Evolutionary conservation across 345 rosid genomes (phyloP).

Genomic region (Limnanthes douglasii): DNA sequence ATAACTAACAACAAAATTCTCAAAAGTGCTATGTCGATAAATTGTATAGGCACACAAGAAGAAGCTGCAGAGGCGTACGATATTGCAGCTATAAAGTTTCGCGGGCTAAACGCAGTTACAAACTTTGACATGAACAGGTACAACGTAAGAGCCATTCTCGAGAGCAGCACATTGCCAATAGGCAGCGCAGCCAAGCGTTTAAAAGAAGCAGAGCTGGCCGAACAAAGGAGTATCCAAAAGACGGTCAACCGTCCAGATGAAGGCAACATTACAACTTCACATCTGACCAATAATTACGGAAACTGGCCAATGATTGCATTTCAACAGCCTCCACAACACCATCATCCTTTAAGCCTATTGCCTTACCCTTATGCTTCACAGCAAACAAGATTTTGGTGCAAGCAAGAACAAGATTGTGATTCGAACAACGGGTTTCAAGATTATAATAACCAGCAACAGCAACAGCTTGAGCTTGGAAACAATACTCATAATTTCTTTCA

Average conservation of each 20-base stretch:
- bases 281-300: too few relatives aligned
- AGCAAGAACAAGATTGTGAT: slow-evolving; percentile 43
- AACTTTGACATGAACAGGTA: slow-evolving; percentile 89
- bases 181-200: slow-evolving; percentile 66
- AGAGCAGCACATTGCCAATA: slow-evolving; percentile 62
- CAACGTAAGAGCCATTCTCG: slow-evolving; percentile 69
- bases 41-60: slow-evolving; percentile 60
- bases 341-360: slow-evolving; percentile 18
- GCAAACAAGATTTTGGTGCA: slow-evolving; percentile 34
- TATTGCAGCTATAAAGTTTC: slow-evolving; percentile 86
- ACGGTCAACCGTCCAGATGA: slow-evolving; percentile 8
- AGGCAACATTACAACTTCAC: slow-evolving; percentile 4
- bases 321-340: slow-evolving; percentile 20
- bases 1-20: background rate
- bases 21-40: background rate
- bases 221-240: slow-evolving; percentile 5
- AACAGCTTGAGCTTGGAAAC: slow-evolving; percentile 19
- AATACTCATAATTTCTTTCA: slow-evolving; percentile 44
- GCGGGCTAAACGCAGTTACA: slow-evolving; percentile 94
- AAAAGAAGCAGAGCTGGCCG: slow-evolving; percentile 8
- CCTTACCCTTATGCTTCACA: slow-evolving; percentile 22
- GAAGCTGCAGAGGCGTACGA: slow-evolving; percentile 99
- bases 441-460: too few relatives aligned
- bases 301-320: slow-evolving; percentile 35
- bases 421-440: slow-evolving; percentile 10